Base-by-base conservation (phyloP, 805 yeast genomes). In the Saturnispora kantuleensis region DNA sequence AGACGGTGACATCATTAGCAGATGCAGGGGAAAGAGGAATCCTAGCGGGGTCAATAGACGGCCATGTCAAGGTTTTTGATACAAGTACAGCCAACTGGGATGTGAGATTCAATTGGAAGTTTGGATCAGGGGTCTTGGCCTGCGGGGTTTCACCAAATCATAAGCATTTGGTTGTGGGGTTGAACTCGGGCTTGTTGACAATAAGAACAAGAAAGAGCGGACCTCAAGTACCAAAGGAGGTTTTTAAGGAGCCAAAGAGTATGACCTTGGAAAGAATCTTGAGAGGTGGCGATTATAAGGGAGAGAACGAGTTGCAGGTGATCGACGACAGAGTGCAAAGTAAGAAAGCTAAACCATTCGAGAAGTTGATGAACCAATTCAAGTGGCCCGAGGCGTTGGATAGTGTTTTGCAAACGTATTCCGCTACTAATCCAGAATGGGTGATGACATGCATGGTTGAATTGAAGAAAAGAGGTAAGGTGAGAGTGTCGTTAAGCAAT, bases 101-200 rank as follows among this genome's bases (percentile, higher is more conserved):
- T 49, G 96, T 90, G 49, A 85, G 83, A 60, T 90, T 88, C 60
- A 97, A 97, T 40, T 90, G 97, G 97, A 90, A 89, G 64, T 90
- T 84, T 58, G 96, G 96, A 31, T 87, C 90, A 18, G 95, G 95
- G 34, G 96, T 93, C 0, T 69, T 93, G 53, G 72, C 86, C 55
- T 80, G 95, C 59, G 97, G 89, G 11, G 82, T 86, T 10, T 86
- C 96, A 8, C 97, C 97, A 26, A 76, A 80, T 52, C 78, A 71
- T 54, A 83, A 84, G 66, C 97, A 93, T 67, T 73, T 93, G 51
- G 96, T 86, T 32, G 85, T 93, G 12, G 98, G 98, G 41, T 73
- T 93, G 52, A 81, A 89, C 7, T 81, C 95, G 1, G 98, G 98
- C 5, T 69, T 93, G 47, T 67, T 93, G 40, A 81, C 96, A 8